These are phyloP conservation scores for Calonectria fujianensis DNA, from an alignment of 2,329 filamentous ascomycete species.

Conservation along the genomic window DNA sequence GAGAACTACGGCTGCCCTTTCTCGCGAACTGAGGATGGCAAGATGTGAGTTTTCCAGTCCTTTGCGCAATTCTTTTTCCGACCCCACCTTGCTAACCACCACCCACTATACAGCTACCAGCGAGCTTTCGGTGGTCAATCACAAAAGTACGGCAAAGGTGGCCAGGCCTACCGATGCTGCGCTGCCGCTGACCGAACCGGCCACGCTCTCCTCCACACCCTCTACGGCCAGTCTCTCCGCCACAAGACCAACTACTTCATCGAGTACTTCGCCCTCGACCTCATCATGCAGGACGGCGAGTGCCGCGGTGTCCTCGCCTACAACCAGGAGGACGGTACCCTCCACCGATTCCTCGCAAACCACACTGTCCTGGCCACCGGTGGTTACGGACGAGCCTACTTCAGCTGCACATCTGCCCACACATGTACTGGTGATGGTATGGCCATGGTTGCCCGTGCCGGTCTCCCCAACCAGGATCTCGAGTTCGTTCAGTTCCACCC, in stretches of 20 bases:
- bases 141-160: slow-evolving; percentile 95
- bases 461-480: slow-evolving; percentile 98
- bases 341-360: slow-evolving; percentile 97
- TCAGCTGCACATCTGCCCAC: slow-evolving; percentile 98
- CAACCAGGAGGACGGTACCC: slow-evolving; percentile 98
- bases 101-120: slow-evolving; percentile 82
- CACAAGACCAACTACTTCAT: slow-evolving; percentile 99
- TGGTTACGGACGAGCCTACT: slow-evolving; percentile 98
- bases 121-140: slow-evolving; percentile 99
- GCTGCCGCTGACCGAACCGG: slow-evolving; percentile 97
- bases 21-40: slow-evolving; percentile 95
- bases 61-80: not conserved
- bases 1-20: slow-evolving; percentile 99
- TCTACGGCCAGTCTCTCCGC: slow-evolving; percentile 96
- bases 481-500: slow-evolving; percentile 99
- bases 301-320: slow-evolving; percentile 98
- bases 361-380: slow-evolving; percentile 98
- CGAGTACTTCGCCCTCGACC: slow-evolving; percentile 97
- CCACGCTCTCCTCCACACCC: slow-evolving; percentile 97
- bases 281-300: slow-evolving; percentile 98
- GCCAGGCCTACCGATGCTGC: slow-evolving; percentile 97
- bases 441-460: slow-evolving; percentile 99
- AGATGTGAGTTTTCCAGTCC: slow-evolving; percentile 78
- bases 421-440: slow-evolving; percentile 99
- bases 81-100: slow-evolving; percentile 41